Conservation (phyloP, 192 early-diverging fungal species). For the Mortierella claussenii region DNA sequence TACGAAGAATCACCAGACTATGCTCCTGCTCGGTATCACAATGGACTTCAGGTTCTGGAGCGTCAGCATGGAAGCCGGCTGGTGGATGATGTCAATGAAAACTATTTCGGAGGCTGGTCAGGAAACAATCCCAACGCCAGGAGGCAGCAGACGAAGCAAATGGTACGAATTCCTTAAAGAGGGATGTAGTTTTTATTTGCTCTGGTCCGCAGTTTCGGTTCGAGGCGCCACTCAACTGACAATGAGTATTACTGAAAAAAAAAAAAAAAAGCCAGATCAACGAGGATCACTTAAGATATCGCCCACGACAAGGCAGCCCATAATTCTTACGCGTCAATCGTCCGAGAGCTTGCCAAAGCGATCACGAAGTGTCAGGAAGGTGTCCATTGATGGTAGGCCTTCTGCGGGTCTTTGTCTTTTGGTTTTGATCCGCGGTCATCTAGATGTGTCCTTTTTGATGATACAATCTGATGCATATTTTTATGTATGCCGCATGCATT, state of each 20-base stretch:
- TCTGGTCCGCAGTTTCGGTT: no score
- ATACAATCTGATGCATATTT: no score
- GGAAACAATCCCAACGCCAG: conserved; percentile 21
- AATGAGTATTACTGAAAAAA: no score
- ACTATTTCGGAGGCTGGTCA: conserved; percentile 12
- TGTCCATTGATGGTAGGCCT: conserved; percentile 27
- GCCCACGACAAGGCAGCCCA: conserved; percentile 2
- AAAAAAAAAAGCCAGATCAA: conserved; percentile 2
- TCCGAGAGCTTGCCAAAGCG: neutral
- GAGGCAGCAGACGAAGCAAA: neutral
- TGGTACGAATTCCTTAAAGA: conserved; percentile 7
- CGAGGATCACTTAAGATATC: conserved; percentile 15
- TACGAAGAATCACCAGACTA: conserved; percentile 10
- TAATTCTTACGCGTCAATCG: conserved; percentile 1
- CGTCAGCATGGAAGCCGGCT: neutral
- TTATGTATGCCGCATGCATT: no score
- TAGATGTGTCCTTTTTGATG: no score
- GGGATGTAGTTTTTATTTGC: no score
- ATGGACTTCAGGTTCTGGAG: neutral
- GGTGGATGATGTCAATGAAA: conserved; percentile 20
- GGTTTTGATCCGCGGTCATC: neutral
- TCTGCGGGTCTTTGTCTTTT: no score
- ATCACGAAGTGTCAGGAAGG: neutral
- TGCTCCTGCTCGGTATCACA: conserved; percentile 2
- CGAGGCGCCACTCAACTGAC: no score